phyloP scores from a whole-genome alignment of 108 stramenopile species.

The Asterionellopsis glacialis region DNA sequence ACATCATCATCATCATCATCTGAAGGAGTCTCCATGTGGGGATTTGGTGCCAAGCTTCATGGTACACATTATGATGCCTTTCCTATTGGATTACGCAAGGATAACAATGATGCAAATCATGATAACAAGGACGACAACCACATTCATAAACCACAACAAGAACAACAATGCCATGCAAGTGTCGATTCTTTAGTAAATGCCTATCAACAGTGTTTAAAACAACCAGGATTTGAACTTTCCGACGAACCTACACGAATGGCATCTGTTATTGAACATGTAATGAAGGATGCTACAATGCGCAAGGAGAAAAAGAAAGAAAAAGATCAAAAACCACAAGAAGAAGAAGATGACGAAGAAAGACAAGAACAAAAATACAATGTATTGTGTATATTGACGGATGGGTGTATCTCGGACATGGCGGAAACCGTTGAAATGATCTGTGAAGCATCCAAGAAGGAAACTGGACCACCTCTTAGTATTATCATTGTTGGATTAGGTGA shows the following conservation, averaged over 20 bases:
- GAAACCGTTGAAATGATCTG: constrained; percentile 51
- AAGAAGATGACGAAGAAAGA: no score
- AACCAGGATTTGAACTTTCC: constrained; percentile 38
- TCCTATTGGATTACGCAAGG: background rate
- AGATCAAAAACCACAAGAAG: no score
- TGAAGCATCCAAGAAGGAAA: constrained; percentile 31
- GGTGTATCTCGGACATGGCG: constrained; percentile 67
- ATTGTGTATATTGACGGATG: constrained; percentile 86
- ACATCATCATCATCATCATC: background rate
- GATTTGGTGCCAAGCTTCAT: constrained; percentile 5
- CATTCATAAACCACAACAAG: no score
- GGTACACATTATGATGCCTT: background rate
- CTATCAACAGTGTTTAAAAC: constrained; percentile 58
- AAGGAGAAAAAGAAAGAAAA: constrained; percentile 1
- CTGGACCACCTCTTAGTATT: constrained; percentile 59
- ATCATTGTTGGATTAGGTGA: constrained; percentile 77
- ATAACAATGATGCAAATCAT: no score
- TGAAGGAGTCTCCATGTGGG: constrained; percentile 3
- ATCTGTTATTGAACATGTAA: constrained; percentile 52
- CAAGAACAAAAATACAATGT: constrained; percentile 38
- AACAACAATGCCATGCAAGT: no score
- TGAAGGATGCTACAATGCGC: constrained; percentile 18
- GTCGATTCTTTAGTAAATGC: constrained; percentile 59
- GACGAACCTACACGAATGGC: constrained; percentile 53
- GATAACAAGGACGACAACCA: no score